Conservation (phyloP, 805 yeast genomes). For the Suhomyces tanzawaensis region DNA sequence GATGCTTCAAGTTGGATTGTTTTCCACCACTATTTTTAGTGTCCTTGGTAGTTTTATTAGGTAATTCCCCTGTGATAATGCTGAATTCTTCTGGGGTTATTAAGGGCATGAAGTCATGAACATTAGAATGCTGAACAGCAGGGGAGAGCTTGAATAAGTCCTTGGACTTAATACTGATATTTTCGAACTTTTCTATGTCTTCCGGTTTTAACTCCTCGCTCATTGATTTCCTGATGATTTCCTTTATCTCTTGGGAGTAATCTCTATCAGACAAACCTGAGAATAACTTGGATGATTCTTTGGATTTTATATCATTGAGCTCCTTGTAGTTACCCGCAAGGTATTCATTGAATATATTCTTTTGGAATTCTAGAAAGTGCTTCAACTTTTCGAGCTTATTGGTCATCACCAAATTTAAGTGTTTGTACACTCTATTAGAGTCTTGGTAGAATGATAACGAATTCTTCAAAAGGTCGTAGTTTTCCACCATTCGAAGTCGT, state of each 20-base stretch:
- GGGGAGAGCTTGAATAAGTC: not conserved
- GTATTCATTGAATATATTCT: slow-evolving; percentile 22
- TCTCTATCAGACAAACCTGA: slow-evolving; percentile 28
- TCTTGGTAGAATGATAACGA: slow-evolving; percentile 36
- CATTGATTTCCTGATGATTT: slow-evolving; percentile 18
- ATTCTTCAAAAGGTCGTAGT: slow-evolving; percentile 32
- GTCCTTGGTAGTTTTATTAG: slow-evolving; percentile 18
- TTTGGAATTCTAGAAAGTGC: slow-evolving; percentile 39
- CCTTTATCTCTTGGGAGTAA: slow-evolving; percentile 29
- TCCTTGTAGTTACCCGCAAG: slow-evolving; percentile 15
- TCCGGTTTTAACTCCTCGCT: slow-evolving; percentile 7
- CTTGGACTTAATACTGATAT: not conserved
- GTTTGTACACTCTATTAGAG: slow-evolving; percentile 33
- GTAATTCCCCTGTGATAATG: slow-evolving; percentile 39
- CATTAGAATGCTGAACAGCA: slow-evolving; percentile 9
- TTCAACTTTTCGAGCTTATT: slow-evolving; percentile 39
- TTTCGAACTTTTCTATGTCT: slow-evolving; percentile 1
- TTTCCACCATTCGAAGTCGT: slow-evolving; percentile 27
- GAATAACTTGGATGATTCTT: slow-evolving; percentile 26
- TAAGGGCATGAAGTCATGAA: slow-evolving; percentile 44
- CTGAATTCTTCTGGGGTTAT: slow-evolving; percentile 36
- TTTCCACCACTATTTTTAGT: slow-evolving; percentile 9
- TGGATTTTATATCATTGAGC: slow-evolving; percentile 19
- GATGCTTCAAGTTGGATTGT: slow-evolving; percentile 31
- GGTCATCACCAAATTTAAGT: slow-evolving; percentile 25